A percentile compares a stretch with the other conserved stretches of the same genome.
phyloP scores from a whole-genome alignment of 2,329 filamentous ascomycete species.

The Fusarium agapanthi region DNA sequence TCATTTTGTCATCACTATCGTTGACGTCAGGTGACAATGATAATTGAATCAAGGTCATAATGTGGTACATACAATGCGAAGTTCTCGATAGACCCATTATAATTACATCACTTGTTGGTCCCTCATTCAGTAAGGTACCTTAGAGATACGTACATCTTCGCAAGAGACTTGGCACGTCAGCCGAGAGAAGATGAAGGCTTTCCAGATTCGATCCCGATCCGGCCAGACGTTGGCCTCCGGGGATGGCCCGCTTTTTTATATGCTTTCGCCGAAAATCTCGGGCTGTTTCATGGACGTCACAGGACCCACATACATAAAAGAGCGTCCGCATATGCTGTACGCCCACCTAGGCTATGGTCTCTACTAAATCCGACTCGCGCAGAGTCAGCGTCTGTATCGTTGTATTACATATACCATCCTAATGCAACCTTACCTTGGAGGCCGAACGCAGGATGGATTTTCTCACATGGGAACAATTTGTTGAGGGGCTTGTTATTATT shows the following conservation, averaged over 20 bases:
- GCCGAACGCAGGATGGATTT: not conserved
- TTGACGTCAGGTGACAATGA: conserved; percentile 34
- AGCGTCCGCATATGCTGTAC: too few species aligned
- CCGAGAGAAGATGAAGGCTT: not conserved
- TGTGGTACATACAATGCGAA: not conserved
- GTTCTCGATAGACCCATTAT: conserved; percentile 15
- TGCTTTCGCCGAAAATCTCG: not conserved
- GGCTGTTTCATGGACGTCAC: not conserved
- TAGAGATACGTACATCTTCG: conserved; percentile 1
- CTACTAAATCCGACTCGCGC: not conserved
- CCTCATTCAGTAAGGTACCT: not conserved
- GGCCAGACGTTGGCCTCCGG: conserved; percentile 20
- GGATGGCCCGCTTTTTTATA: not conserved
- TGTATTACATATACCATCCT: not conserved
- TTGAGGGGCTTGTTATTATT: not conserved
- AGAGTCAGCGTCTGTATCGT: not conserved
- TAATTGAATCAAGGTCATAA: not conserved
- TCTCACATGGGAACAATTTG: not conserved
- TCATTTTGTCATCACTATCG: conserved; percentile 39
- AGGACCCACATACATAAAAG: not conserved
- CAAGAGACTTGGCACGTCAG: conserved; percentile 5
- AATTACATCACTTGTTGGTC: conserved; percentile 26
- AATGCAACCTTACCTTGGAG: not conserved
- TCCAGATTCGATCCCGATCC: conserved; percentile 14
- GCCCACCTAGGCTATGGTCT: not conserved